A percentile compares a stretch with the other conserved stretches of the same genome.
These are phyloP conservation scores for Penicillium lividum DNA, from an alignment of 495 filamentous ascomycete genomes.

Conservation along the genomic window DNA sequence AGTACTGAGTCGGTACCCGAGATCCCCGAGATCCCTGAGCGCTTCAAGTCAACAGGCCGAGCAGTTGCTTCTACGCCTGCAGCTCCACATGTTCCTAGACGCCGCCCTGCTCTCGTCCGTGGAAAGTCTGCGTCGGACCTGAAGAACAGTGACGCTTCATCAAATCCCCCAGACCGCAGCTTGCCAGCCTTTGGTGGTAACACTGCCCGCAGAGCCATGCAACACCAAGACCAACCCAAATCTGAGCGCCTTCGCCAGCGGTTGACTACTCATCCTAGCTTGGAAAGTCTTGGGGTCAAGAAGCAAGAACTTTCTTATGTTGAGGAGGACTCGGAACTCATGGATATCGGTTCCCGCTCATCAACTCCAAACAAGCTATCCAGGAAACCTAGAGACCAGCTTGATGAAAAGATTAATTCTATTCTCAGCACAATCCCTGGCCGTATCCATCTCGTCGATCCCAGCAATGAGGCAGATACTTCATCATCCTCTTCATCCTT, in stretches of 20 bases:
- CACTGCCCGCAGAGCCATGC: constrained; percentile 16
- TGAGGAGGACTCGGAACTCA: constrained; percentile 25
- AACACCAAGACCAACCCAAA: constrained; percentile 28
- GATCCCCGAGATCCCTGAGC: constrained; percentile 13
- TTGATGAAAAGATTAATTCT: constrained; percentile 83
- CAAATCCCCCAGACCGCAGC: constrained; percentile 19
- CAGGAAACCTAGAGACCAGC: constrained; percentile 59
- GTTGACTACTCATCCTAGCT: constrained; percentile 39
- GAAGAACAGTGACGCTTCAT: constrained; percentile 6
- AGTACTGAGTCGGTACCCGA: constrained; percentile 17
- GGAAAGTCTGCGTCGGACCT: constrained; percentile 26
- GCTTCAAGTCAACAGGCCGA: constrained; percentile 6
- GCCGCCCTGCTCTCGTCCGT: constrained; percentile 23
- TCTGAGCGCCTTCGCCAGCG: constrained; percentile 33
- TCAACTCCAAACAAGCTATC: constrained; percentile 35
- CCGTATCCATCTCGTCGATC: constrained; percentile 65
- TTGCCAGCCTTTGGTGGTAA: constrained; percentile 18
- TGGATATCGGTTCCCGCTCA: constrained; percentile 29
- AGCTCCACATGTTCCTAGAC: constrained; percentile 16
- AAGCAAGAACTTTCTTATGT: constrained; percentile 30
- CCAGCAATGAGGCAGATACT: constrained; percentile 33
- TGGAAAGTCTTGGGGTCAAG: constrained; percentile 40
- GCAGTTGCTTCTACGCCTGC: constrained; percentile 15
- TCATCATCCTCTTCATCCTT: constrained; percentile 40
- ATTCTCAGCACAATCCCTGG: constrained; percentile 80